Conservation (phyloP, 1,139 yeast genomes). For the Geotrichum phurueaensis region DNA sequence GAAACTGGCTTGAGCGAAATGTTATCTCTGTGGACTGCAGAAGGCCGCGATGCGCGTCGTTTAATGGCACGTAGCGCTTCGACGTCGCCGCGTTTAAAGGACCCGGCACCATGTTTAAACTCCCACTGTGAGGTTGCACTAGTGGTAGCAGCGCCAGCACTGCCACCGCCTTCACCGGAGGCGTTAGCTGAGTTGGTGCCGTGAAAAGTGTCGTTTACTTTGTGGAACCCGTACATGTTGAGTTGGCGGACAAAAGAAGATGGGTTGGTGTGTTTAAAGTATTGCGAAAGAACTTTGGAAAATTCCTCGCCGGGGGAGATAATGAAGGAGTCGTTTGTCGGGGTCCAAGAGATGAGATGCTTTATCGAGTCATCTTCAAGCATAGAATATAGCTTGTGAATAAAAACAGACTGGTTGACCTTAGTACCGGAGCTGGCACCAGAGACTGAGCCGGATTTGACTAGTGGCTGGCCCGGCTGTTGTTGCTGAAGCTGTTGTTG, state of each 20-base stretch:
- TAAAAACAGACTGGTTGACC: slow-evolving; percentile 47
- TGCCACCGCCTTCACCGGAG: slow-evolving; percentile 17
- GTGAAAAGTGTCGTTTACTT: slow-evolving; percentile 38
- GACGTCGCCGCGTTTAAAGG: slow-evolving; percentile 68
- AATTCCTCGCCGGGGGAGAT: slow-evolving; percentile 41
- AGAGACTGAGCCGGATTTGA: slow-evolving; percentile 4
- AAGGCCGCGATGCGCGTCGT: slow-evolving; percentile 47
- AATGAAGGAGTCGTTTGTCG: slow-evolving; percentile 44
- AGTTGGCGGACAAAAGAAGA: slow-evolving; percentile 92
- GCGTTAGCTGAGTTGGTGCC: slow-evolving; percentile 17
- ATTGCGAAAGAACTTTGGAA: slow-evolving; percentile 66
- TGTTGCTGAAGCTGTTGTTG: not conserved
- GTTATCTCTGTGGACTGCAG: slow-evolving; percentile 30
- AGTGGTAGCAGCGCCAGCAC: slow-evolving; percentile 2
- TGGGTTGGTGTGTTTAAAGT: slow-evolving; percentile 90
- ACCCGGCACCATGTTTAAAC: slow-evolving; percentile 64
- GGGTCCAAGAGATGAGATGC: slow-evolving; percentile 75
- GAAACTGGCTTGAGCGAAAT: slow-evolving; percentile 30
- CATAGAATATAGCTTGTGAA: slow-evolving; percentile 57
- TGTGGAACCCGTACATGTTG: slow-evolving; percentile 98
- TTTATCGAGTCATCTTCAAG: slow-evolving; percentile 47
- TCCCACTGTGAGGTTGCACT: slow-evolving; percentile 55
- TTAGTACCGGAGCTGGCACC: slow-evolving; percentile 22
- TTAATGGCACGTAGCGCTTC: slow-evolving; percentile 59
- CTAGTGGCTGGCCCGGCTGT: not conserved